Base-by-base conservation (phyloP, 495 filamentous ascomycete genomes). In the Neurospora intermedia region DNA sequence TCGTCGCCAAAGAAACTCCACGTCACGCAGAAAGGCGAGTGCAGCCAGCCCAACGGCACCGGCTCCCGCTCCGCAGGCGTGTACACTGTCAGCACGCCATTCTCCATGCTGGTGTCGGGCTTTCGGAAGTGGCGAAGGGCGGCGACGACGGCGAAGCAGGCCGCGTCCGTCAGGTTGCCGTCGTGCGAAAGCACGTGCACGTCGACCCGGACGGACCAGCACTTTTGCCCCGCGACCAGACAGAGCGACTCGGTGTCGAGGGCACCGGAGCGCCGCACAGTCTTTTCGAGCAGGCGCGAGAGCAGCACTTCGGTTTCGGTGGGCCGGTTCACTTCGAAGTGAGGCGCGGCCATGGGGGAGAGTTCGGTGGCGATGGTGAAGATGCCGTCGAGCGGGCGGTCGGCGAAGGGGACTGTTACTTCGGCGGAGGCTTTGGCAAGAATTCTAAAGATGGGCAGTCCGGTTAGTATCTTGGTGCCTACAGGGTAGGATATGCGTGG, bases 241-340 rank as follows among this genome's bases (percentile, higher is more conserved):
- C 96, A 99, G 40, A 99, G 88, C 2, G 94, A 96, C 83, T 99
- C 96, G 39, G 94, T 97, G 79, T 97, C 94, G 35, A 99, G 87
- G 11, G 96, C 96, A 74, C 89, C 89, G 8, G 94, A 97, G 69
- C 95, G 93, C 39, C 96, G 95, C 74, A 99, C 89, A 18, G 96
- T 90, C 77, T 96, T 94, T 82, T 99, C 96, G 43, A 99, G 91
- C 69, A 94, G 86, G 45, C 94, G 90, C 11, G 94, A 92, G 59
- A 97, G 89, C 71, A 96, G 87, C 2, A 92, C 84, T 83, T 99
- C 96, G 43, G 89, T 87, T 70, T 94, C 91, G 70, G 89, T 92
- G 71, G 90, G 91, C 85, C 93, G 87, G 80, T 92, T 92, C 76
- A 91, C 88, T 81, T 97, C 94, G 86, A 96, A 96, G 38, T 92